Base-by-base conservation (phyloP, 768 basidiomycete species). In the Hirschioporus abietinus region DNA sequence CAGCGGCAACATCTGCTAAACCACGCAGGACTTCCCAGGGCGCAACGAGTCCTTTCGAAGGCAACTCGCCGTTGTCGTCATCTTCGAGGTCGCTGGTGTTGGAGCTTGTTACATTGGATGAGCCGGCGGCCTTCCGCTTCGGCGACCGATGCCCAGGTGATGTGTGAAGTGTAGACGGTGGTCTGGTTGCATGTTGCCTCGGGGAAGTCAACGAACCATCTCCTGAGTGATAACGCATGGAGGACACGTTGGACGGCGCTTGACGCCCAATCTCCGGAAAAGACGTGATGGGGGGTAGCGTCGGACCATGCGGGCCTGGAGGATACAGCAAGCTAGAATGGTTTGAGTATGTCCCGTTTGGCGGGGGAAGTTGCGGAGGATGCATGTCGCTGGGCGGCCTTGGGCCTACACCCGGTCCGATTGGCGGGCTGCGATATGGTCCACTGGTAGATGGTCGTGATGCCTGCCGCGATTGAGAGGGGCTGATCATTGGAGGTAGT, bases 61-160 rank as follows among this genome's bases (percentile, higher is more conserved):
- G 93, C 17, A 95, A 77, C 74, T 90, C 93, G 20, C 90, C 89
- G 66, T 85, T 85, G 58, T 91, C 91, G 60, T 93, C 91, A 62
- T 92, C 92, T 63, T 94, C 93, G n/a, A 86, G 75, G 72, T 93
- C 93, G 42, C 92, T 91, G 0, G 92, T 92, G 75, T 93, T 88
- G 12, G 90, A 87, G 69, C 90, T 93, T 9, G 88, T 87, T 67
- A 87, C 84, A 70, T 85, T 87, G 1, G 91, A 91, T 17, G 86
- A 82, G 2, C 83, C 78, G 15, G 86, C 84, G 35, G 85, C 84
- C 34, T 83, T 80, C 69, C 90, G 82, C 76, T 91, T 92, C 67
- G 36, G 64, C 35, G 35, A 58, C 8, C 24, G 24, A 63, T 30
- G 27, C 9, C 64, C 30, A 15, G 25, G 42, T 36, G 52, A 52